These are phyloP conservation scores for Penicillium sp. DNA, from an alignment of 2,329 filamentous ascomycete genomes.

Conservation along the genomic window DNA sequence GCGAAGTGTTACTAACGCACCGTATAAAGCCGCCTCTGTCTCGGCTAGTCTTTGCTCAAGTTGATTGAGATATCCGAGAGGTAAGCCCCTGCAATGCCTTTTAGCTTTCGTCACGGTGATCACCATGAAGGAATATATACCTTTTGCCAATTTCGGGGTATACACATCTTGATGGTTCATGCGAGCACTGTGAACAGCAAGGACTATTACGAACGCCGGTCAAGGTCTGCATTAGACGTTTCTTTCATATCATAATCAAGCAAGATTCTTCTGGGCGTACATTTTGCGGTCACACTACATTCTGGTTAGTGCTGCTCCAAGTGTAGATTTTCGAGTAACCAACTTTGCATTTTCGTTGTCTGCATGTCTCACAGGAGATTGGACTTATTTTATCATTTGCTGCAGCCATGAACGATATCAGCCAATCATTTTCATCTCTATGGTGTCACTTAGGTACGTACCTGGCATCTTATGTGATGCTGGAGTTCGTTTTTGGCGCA, in stretches of 20 bases:
- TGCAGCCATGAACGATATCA: not conserved
- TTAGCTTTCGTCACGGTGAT: not conserved
- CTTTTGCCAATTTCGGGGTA: slow-evolving; percentile 25
- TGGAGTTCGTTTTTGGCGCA: slow-evolving; percentile 11
- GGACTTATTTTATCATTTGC: slow-evolving; percentile 9
- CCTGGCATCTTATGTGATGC: not conserved
- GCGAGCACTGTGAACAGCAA: slow-evolving; percentile 20
- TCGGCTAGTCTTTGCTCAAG: slow-evolving; percentile 22
- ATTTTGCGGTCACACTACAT: slow-evolving; percentile 23
- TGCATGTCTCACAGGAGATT: slow-evolving; percentile 23
- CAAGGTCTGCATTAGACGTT: not conserved
- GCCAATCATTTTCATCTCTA: slow-evolving; percentile 1
- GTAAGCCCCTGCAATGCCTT: slow-evolving; percentile 16
- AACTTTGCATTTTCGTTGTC: slow-evolving; percentile 26
- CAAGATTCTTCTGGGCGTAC: slow-evolving; percentile 5
- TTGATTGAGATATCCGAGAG: slow-evolving; percentile 24
- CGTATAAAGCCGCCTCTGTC: slow-evolving; percentile 24
- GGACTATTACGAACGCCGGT: slow-evolving; percentile 9
- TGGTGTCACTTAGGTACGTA: not conserved
- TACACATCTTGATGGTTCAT: slow-evolving; percentile 17
- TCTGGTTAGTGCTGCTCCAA: slow-evolving; percentile 3
- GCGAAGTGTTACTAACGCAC: slow-evolving; percentile 17
- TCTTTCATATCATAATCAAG: not conserved
- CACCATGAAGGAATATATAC: slow-evolving; percentile 1
- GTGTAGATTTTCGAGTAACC: not conserved